Evolutionary conservation across 768 basidiomycete genomes (phyloP).

Genomic region (Mycena indigotica): DNA sequence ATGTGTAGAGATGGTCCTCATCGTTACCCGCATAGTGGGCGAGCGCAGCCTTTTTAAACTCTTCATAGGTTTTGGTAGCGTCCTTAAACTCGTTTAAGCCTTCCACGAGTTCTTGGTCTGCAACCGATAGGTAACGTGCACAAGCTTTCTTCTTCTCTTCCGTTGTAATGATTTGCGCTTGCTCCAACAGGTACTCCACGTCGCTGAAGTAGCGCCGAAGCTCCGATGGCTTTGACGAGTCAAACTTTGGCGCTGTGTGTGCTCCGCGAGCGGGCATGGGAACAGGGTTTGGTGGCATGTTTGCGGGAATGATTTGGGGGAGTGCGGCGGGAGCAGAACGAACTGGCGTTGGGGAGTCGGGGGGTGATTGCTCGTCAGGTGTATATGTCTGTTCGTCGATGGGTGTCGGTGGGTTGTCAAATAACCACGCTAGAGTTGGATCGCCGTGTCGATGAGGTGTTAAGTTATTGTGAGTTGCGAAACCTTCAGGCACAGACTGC

Average conservation of each 20-base stretch:
- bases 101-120: slow-evolving; percentile 22
- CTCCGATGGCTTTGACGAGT: slow-evolving; percentile 15
- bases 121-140: slow-evolving; percentile 9
- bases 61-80: slow-evolving; percentile 18
- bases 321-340: background rate
- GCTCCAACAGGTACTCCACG: slow-evolving; percentile 15
- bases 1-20: slow-evolving; percentile 14
- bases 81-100: slow-evolving; percentile 9
- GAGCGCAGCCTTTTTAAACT: slow-evolving; percentile 26
- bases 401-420: slow-evolving; percentile 6
- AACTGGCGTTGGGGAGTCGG: background rate
- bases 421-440: slow-evolving; percentile 1
- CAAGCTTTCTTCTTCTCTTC: slow-evolving; percentile 19
- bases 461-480: slow-evolving; percentile 4
- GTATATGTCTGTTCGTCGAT: background rate
- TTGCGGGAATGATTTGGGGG: background rate
- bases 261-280: slow-evolving; percentile 22
- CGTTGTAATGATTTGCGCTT: slow-evolving; percentile 2
- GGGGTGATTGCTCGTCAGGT: background rate
- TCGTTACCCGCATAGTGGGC: slow-evolving; percentile 26
- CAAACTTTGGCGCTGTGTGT: slow-evolving; percentile 21
- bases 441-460: slow-evolving; percentile 1
- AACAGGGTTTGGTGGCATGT: background rate
- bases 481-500: background rate
- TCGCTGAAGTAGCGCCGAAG: slow-evolving; percentile 21